Evolutionary conservation across 352 stramenopile genomes (phyloP), one percentile per base, ranked within the genome.

Genomic region (Aphanomyces astaci): DNA sequence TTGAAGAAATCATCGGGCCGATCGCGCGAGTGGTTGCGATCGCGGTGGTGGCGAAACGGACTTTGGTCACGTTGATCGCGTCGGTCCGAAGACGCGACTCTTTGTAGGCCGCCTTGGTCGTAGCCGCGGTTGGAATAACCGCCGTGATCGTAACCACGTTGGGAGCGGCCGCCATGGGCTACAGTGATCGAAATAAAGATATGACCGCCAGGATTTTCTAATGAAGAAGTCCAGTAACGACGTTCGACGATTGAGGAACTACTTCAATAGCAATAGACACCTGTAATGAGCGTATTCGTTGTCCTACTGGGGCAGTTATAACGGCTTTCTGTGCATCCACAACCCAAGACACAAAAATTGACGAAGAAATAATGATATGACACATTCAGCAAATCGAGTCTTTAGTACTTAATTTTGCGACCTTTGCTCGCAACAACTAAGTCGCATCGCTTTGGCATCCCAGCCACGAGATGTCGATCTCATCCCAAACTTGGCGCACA

Each of bases 341-440:
- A 1, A 43, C 7, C 36, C 36, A 43, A 15, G 36, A 43, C 7
- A 43, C 36, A 15, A 43, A 43, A 43, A 43, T 43, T 43, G 36
- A 15, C 7, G 36, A 43, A 55, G 48, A 55, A 55, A 55, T 55
- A 55, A 55, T 24, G 48, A 55, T 2, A 55, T 31, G 48, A 55
- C 48, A 55, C n/a, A 30, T 25, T 31, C 11, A 30, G 22, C 40
- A 55, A 22, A 55, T 11, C 10, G 10, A 30, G 10, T 55, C n/a
- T 31, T 55, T 55, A 55, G 48, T 55, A 55, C 48, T 1, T 55
- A 22, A 55, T 55, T 30, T 55, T 55, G 22, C 48, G 27, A 31
- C 48, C 48, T 31, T 30, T 25, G 48, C 27, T 55, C n/a, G 48
- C 2, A 7, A 55, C 1, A 1, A 55, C 2, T 30, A 55, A 31